These are phyloP conservation scores for Trichoderma orchidacearum DNA, from an alignment of 495 filamentous ascomycete genomes.

Conservation along the genomic window DNA sequence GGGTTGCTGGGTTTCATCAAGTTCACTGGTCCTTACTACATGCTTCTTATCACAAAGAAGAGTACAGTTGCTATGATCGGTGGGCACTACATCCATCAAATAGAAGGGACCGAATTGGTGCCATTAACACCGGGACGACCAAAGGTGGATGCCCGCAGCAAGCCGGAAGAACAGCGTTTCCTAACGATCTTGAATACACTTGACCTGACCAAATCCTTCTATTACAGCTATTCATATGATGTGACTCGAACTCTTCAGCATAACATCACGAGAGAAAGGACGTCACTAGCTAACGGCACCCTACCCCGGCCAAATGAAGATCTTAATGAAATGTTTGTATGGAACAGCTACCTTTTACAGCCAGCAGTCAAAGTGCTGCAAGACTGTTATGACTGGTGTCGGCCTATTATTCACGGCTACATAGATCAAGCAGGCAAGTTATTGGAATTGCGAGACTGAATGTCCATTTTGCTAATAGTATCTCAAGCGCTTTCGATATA, in stretches of 20 bases:
- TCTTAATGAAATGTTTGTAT: slow-evolving; percentile 92
- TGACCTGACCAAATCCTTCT: slow-evolving; percentile 81
- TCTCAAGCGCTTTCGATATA: slow-evolving; percentile 57
- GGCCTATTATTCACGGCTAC: slow-evolving; percentile 92
- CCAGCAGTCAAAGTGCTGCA: slow-evolving; percentile 59
- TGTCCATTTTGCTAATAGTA: background rate
- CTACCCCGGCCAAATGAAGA: slow-evolving; percentile 45
- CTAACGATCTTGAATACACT: slow-evolving; percentile 80
- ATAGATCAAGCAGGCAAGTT: slow-evolving; percentile 63
- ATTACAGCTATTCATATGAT: slow-evolving; percentile 98
- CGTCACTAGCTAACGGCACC: slow-evolving; percentile 48
- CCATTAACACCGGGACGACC: slow-evolving; percentile 62
- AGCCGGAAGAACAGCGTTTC: slow-evolving; percentile 72
- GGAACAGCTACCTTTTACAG: slow-evolving; percentile 81
- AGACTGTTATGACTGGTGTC: slow-evolving; percentile 85
- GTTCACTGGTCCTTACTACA: slow-evolving; percentile 95
- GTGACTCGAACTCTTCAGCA: slow-evolving; percentile 86
- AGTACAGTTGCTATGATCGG: slow-evolving; percentile 92
- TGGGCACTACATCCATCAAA: slow-evolving; percentile 88
- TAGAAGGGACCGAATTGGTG: slow-evolving; percentile 90
- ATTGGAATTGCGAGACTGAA: background rate
- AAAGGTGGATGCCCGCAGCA: slow-evolving; percentile 62
- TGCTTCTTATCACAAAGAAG: slow-evolving; percentile 91
- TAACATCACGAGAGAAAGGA: slow-evolving; percentile 76
- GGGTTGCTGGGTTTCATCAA: slow-evolving; percentile 88